Percentiles rank a stretch among this genome's conserved stretches.
Evolutionary conservation across 2,329 filamentous ascomycete genomes (phyloP).

Genomic region (Erysiphe pulchra): DNA sequence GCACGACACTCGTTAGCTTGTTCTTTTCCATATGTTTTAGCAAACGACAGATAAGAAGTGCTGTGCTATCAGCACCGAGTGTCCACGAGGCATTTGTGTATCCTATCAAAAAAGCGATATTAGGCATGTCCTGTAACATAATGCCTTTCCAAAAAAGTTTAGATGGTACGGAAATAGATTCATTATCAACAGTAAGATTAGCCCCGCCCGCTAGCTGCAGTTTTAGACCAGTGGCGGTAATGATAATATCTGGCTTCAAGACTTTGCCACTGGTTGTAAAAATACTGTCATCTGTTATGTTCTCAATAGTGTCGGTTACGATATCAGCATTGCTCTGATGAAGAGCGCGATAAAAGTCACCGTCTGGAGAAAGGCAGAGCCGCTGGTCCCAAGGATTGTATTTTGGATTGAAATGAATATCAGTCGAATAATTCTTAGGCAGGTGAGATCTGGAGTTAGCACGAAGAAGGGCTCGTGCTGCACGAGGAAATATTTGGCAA

Average conservation of each 20-base stretch:
- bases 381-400: conserved; percentile 53
- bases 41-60: conserved; percentile 8
- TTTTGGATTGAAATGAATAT: conserved; percentile 36
- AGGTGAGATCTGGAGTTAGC: conserved; percentile 21
- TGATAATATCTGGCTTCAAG: conserved; percentile 37
- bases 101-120: conserved; percentile 32
- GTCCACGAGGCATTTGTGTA: conserved; percentile 45
- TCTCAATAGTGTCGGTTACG: conserved; percentile 26
- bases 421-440: conserved; percentile 24
- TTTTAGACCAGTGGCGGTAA: conserved; percentile 42
- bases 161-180: conserved; percentile 19
- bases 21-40: conserved; percentile 10
- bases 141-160: conserved; percentile 35
- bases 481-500: conserved; percentile 25
- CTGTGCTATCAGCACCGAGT: conserved; percentile 26
- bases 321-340: conserved; percentile 20
- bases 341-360: conserved; percentile 28
- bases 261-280: conserved; percentile 10
- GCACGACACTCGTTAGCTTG: conserved; percentile 3
- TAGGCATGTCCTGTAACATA: conserved; percentile 43
- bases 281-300: conserved; percentile 22
- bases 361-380: conserved; percentile 36
- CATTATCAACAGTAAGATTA: conserved; percentile 26
- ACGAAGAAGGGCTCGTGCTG: conserved; percentile 22
- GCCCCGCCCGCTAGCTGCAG: conserved; percentile 29